Conservation (phyloP, 2,329 filamentous ascomycete genomes). For the Colletotrichum gloeosporioides region DNA sequence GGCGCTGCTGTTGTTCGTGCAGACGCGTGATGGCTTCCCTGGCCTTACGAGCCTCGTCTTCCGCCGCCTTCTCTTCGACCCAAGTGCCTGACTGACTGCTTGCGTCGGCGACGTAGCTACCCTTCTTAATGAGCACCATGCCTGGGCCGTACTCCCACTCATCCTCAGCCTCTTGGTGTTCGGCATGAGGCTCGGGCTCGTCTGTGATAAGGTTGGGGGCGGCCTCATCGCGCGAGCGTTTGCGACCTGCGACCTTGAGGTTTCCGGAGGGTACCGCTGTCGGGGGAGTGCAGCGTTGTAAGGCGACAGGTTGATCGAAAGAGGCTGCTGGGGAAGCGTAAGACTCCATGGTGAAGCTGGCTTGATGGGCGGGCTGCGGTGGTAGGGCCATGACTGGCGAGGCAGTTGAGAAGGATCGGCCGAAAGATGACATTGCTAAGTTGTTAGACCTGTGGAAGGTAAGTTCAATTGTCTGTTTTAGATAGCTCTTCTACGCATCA, state of each 20-base stretch:
- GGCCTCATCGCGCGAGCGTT: conserved; percentile 79
- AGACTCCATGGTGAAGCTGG: conserved; percentile 38
- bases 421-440: conserved; percentile 48
- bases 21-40: conserved; percentile 49
- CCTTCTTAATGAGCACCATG: conserved; percentile 73
- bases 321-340: conserved; percentile 35
- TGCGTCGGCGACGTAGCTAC: conserved; percentile 54
- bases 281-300: conserved; percentile 24
- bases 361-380: conserved; percentile 38
- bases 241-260: conserved; percentile 64
- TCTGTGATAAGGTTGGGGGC: conserved; percentile 69
- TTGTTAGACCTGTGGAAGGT: conserved; percentile 32
- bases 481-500: conserved; percentile 16
- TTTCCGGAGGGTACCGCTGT: conserved; percentile 27
- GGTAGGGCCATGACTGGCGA: conserved; percentile 50
- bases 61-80: conserved; percentile 69
- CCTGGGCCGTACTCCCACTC: conserved; percentile 75
- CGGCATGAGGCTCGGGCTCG: conserved; percentile 39
- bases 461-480: conserved; percentile 29
- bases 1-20: conserved; percentile 56
- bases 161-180: conserved; percentile 59
- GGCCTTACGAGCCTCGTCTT: conserved; percentile 48
- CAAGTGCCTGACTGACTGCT: conserved; percentile 75
- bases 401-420: conserved; percentile 43
- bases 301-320: conserved; percentile 44